Base-by-base conservation (phyloP, 164 flowering plant species). In the Nelumbo lutea region DNA sequence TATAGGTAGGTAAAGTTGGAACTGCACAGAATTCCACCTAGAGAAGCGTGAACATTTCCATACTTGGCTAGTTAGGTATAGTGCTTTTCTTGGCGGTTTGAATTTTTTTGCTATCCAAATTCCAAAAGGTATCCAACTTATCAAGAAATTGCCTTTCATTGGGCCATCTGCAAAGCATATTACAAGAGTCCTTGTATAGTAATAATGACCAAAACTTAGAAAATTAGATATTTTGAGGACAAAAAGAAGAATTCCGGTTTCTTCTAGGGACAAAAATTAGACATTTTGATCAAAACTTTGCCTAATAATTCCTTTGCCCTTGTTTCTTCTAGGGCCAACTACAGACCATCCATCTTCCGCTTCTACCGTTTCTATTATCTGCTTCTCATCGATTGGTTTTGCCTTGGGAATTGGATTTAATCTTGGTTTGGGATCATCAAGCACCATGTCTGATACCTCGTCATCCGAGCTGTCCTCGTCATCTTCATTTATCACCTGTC, bases 261-360 rank as follows among this genome's bases (percentile, higher is more conserved):
- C 14, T 8, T 61, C 13, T 27, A 8, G n/a, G 38, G 9, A 42
- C 44, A 1, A 7, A 13, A 7, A 61, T 58, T 3, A 61, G 3
- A 7, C 2, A 7, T 27, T 27, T 27, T 27, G 27, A 27, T 0
- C 9, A 1, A 6, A 61, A 9, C 63, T 0, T 10, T 14, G 42
- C 56, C 39, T 42, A 66, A 65, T 73, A 66, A 65, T 76, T 55
- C 50, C 75, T 78, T 56, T 72, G 45, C 79, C 81, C 69, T 57
- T 60, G 61, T 62, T 76, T 8, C 70, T 58, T 61, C 61, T 79
- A 5, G 78, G 61, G 53, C 77, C 52, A 63, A 77, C 80, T 15
- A 63, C 70, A 0, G 53, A 58, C 82, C 84, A 81, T 51, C 84
- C 84, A 59, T 79, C 82, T 10, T 70, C 79, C 9, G 60, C 73